These are phyloP conservation scores for Buxus sempervirens DNA, from an alignment of 164 flowering plant genomes.

Conservation along the genomic window DNA sequence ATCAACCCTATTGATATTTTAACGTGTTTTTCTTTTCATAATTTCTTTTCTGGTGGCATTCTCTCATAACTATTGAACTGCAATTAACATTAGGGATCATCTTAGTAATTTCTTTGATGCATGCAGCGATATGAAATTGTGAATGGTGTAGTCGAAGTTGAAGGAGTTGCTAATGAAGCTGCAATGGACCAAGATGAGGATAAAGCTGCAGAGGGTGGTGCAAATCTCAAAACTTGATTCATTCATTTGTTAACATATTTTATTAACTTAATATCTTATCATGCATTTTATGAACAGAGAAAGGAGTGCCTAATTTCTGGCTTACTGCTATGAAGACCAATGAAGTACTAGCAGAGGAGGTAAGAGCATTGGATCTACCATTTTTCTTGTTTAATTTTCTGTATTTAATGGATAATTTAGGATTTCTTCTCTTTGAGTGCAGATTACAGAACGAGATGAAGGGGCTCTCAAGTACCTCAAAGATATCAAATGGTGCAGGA, in stretches of 20 bases:
- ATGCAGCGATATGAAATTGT: conserved; percentile 81
- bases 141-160: conserved; percentile 71
- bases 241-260: background rate
- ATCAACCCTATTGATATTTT: background rate
- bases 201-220: conserved; percentile 35
- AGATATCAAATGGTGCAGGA: conserved; percentile 41
- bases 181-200: conserved; percentile 38
- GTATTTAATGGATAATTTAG: background rate
- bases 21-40: background rate
- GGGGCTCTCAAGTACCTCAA: conserved; percentile 38
- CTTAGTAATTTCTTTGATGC: background rate
- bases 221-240: background rate
- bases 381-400: background rate
- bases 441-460: conserved; percentile 41
- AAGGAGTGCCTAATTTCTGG: conserved; percentile 43
- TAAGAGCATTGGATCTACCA: background rate
- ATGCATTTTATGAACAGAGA: conserved; percentile 17
- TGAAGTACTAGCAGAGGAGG: conserved; percentile 38
- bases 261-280: background rate
- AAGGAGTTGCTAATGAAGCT: conserved; percentile 45
- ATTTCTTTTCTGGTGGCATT: background rate
- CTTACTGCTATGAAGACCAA: conserved; percentile 39
- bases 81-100: no score
- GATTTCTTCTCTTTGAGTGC: background rate
- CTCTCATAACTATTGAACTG: background rate